Percentiles rank a stretch among this genome's conserved stretches.
These are phyloP conservation scores for Medicago truncatula DNA, from an alignment of 306 rosid species.

Conservation along the genomic window DNA sequence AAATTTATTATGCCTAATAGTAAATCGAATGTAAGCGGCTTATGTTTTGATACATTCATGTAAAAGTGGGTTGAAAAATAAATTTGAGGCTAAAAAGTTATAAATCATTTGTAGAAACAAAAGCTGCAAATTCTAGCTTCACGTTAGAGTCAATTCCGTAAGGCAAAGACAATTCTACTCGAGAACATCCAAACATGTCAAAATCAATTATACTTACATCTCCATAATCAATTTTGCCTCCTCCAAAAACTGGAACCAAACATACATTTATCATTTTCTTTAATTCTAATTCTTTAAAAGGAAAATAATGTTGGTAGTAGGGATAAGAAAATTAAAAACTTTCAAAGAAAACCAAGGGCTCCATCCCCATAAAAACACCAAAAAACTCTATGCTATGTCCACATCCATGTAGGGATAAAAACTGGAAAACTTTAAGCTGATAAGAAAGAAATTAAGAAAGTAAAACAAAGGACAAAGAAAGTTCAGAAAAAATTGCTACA, in stretches of 20 bases:
- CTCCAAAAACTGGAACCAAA: not conserved
- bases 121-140: not conserved
- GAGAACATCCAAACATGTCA: not conserved
- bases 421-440: slow-evolving; percentile 50
- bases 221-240: not conserved
- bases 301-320: slow-evolving; percentile 28
- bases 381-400: slow-evolving; percentile 47
- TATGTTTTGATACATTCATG: not conserved
- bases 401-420: slow-evolving; percentile 47
- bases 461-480: slow-evolving; percentile 43
- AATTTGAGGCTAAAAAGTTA: too few relatives aligned
- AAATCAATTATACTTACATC: not conserved
- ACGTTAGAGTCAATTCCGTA: not conserved
- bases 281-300: not conserved
- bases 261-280: not conserved
- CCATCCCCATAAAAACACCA: slow-evolving; percentile 56
- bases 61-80: too few relatives aligned
- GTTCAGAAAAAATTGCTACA: slow-evolving; percentile 53
- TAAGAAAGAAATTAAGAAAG: slow-evolving; percentile 38
- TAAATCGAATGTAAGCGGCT: not conserved
- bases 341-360: slow-evolving; percentile 39
- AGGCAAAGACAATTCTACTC: not conserved
- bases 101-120: too few relatives aligned
- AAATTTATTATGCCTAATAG: not conserved
- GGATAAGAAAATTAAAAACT: not conserved